These are phyloP conservation scores for Hanseniaspora thailandica DNA, from an alignment of 805 yeast genomes.

Conservation along the genomic window DNA sequence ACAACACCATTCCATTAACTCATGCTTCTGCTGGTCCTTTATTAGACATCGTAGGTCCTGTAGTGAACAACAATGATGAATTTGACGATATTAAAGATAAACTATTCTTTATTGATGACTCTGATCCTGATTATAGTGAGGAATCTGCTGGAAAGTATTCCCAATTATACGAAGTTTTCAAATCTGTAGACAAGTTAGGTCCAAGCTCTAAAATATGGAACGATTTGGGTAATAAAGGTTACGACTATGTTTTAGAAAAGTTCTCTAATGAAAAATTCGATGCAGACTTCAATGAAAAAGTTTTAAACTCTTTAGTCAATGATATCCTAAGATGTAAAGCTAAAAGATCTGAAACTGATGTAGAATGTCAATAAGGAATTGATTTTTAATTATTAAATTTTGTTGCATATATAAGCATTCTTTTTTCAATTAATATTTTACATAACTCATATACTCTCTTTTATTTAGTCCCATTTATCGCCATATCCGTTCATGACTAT, in stretches of 20 bases:
- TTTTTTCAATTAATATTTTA: background rate
- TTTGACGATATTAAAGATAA: slow-evolving; percentile 47
- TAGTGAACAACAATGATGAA: background rate
- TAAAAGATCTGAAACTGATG: slow-evolving; percentile 4
- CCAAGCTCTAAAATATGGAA: background rate
- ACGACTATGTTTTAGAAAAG: slow-evolving; percentile 35
- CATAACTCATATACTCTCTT: no score
- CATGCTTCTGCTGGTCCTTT: slow-evolving; percentile 96
- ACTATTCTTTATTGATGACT: slow-evolving; percentile 57
- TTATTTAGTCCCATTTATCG: slow-evolving; percentile 1
- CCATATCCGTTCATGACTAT: slow-evolving; percentile 5
- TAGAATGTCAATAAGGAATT: slow-evolving; percentile 6
- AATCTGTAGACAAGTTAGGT: slow-evolving; percentile 22
- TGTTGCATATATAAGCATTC: background rate
- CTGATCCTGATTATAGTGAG: slow-evolving; percentile 56
- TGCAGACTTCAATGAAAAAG: slow-evolving; percentile 37
- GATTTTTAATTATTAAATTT: background rate
- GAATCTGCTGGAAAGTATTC: slow-evolving; percentile 29
- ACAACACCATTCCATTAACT: slow-evolving; percentile 76
- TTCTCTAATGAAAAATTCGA: slow-evolving; percentile 55
- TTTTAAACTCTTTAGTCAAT: slow-evolving; percentile 14
- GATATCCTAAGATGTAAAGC: background rate
- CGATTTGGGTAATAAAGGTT: slow-evolving; percentile 34
- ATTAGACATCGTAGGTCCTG: slow-evolving; percentile 59
- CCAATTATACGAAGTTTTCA: slow-evolving; percentile 40